A percentile compares a stretch with the other conserved stretches of the same genome.
Conservation (phyloP, 768 basidiomycete species). For the Auriculariales sp. region DNA sequence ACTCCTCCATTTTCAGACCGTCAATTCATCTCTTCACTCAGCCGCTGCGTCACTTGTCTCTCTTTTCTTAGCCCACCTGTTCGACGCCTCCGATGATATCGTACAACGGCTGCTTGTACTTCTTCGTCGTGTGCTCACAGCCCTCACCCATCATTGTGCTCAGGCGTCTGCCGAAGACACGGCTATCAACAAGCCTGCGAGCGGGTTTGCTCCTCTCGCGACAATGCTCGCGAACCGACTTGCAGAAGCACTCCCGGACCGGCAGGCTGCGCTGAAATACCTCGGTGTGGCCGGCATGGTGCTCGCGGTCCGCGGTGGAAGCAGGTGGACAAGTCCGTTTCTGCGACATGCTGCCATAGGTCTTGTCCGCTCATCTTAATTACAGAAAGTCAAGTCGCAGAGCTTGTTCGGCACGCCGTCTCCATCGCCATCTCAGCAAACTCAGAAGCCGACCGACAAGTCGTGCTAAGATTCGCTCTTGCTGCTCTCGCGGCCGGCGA, state of each 20-base stretch:
- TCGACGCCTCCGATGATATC: constrained; percentile 22
- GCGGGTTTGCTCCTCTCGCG: constrained; percentile 39
- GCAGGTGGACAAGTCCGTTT: constrained; percentile 46
- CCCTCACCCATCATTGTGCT: constrained; percentile 72
- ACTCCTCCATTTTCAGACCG: constrained; percentile 35
- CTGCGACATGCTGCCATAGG: neutral
- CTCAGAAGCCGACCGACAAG: neutral
- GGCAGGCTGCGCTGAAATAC: too few relatives aligned
- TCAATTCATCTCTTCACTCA: constrained; percentile 71
- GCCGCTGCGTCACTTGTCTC: constrained; percentile 47
- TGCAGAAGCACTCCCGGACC: neutral
- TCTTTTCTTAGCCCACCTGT: constrained; percentile 41
- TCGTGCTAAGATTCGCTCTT: neutral
- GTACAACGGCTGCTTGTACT: constrained; percentile 32
- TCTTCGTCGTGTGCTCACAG: constrained; percentile 59
- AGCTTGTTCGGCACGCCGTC: constrained; percentile 5
- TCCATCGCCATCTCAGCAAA: neutral
- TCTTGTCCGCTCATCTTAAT: neutral
- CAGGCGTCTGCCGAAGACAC: neutral
- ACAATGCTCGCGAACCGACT: constrained; percentile 29
- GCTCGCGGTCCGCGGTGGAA: constrained; percentile 55
- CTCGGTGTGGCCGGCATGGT: constrained; percentile 33
- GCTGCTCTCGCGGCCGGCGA: constrained; percentile 20
- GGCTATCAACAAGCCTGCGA: constrained; percentile 29
- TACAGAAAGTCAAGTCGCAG: constrained; percentile 21